A percentile compares a stretch with the other conserved stretches of the same genome.
phyloP scores from a whole-genome alignment of 2,329 filamentous ascomycete species.

The Chrysoporthe austroafricana region DNA sequence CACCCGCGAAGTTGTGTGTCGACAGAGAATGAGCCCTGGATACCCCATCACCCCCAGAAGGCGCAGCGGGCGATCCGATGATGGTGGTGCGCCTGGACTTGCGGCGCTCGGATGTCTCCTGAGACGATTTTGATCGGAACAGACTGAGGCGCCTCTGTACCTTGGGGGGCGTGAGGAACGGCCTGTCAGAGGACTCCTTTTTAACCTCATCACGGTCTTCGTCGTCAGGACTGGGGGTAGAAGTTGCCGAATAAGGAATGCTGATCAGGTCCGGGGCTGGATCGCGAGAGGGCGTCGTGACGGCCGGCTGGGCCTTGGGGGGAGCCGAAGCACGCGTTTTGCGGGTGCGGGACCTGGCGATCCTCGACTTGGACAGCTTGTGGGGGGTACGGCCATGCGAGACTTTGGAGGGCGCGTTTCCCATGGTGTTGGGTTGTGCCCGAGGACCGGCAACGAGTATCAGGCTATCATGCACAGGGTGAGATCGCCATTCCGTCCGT shows the following conservation, averaged over 20 bases:
- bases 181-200: conserved; percentile 19
- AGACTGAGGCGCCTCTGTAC: conserved; percentile 47
- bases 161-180: conserved; percentile 20
- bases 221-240: conserved; percentile 16
- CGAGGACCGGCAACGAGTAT: conserved; percentile 20
- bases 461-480: conserved; percentile 20
- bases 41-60: conserved; percentile 28
- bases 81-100: conserved; percentile 37
- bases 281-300: conserved; percentile 7
- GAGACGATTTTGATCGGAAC: conserved; percentile 44
- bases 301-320: conserved; percentile 12
- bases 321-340: conserved; percentile 14
- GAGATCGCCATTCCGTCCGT: conserved; percentile 27
- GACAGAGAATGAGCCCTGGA: conserved; percentile 41
- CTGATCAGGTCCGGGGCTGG: conserved; percentile 20
- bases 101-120: conserved; percentile 32
- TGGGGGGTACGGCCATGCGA: conserved; percentile 24
- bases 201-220: neutral
- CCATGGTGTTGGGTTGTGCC: conserved; percentile 24
- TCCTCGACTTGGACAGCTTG: conserved; percentile 26
- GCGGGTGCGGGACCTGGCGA: conserved; percentile 14
- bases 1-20: conserved; percentile 29
- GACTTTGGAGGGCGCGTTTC: conserved; percentile 27
- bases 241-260: conserved; percentile 25
- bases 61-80: conserved; percentile 33